Evolutionary conservation across 2,329 filamentous ascomycete genomes (phyloP).

Genomic region (Sarocladium strictum): DNA sequence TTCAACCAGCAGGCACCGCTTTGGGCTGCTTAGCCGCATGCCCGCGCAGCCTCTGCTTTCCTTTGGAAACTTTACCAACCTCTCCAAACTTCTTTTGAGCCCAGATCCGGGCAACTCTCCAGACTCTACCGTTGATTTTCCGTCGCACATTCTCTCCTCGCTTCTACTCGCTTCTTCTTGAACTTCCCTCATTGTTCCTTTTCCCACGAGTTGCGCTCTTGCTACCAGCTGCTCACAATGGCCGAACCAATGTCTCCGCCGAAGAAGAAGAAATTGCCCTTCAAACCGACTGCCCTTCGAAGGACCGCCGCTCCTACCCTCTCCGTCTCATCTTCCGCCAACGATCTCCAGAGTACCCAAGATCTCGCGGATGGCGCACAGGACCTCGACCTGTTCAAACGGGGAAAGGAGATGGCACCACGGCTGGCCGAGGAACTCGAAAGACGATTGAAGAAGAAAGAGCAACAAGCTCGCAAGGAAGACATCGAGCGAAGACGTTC

Average conservation of each 20-base stretch:
- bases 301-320: constrained; percentile 23
- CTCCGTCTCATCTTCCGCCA: constrained; percentile 8
- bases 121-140: too few relatives aligned
- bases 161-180: not conserved
- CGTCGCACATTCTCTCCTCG: too few relatives aligned
- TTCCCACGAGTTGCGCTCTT: too few relatives aligned
- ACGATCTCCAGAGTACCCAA: not conserved
- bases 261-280: constrained; percentile 38
- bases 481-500: constrained; percentile 13
- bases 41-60: too few relatives aligned
- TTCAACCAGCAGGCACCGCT: too few relatives aligned
- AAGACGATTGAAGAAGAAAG: constrained; percentile 21
- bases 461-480: constrained; percentile 16
- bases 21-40: too few relatives aligned
- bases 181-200: not conserved
- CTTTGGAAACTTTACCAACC: too few relatives aligned
- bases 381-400: constrained; percentile 42
- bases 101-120: too few relatives aligned
- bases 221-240: constrained; percentile 23
- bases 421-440: constrained; percentile 35
- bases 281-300: constrained; percentile 42
- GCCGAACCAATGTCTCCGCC: constrained; percentile 21
- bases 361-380: constrained; percentile 17
- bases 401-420: constrained; percentile 43
- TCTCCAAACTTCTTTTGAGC: too few relatives aligned